These are phyloP conservation scores for Pugionium dolabratum DNA, from an alignment of 345 rosid species.

Conservation along the genomic window DNA sequence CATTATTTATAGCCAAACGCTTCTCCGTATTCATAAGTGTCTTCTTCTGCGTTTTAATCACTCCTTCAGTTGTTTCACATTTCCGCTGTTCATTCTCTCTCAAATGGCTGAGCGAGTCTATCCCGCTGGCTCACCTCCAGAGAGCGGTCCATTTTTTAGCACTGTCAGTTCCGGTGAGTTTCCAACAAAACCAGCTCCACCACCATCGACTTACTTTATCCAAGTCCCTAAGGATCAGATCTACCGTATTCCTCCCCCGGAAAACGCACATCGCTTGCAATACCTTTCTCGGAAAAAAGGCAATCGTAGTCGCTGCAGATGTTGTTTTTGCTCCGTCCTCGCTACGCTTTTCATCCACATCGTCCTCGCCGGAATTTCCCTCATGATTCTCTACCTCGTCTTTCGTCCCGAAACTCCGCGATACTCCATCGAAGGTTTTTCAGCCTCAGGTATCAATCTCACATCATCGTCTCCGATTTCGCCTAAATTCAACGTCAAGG, in stretches of 20 bases:
- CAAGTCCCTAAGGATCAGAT: slow-evolving; percentile 85
- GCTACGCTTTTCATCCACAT: slow-evolving; percentile 33
- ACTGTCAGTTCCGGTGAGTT: slow-evolving; percentile 43
- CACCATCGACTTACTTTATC: slow-evolving; percentile 73
- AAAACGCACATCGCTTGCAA: slow-evolving; percentile 59
- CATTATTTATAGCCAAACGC: slow-evolving; percentile 7
- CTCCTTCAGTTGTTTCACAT: neutral
- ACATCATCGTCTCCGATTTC: slow-evolving; percentile 50
- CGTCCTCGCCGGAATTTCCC: slow-evolving; percentile 51
- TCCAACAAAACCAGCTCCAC: slow-evolving; percentile 46
- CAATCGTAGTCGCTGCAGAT: slow-evolving; percentile 42
- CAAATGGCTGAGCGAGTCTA: slow-evolving; percentile 45
- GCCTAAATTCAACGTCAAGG: slow-evolving; percentile 57
- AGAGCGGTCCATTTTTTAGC: slow-evolving; percentile 41
- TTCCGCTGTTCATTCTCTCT: slow-evolving; percentile 1
- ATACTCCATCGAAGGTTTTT: slow-evolving; percentile 53
- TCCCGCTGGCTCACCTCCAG: slow-evolving; percentile 39
- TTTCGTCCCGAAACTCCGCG: slow-evolving; percentile 64
- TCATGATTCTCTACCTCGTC: slow-evolving; percentile 60
- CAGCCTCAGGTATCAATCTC: slow-evolving; percentile 59
- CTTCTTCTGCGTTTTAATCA: neutral
- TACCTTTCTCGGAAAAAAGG: slow-evolving; percentile 53
- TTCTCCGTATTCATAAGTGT: slow-evolving; percentile 1
- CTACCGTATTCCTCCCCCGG: slow-evolving; percentile 90
- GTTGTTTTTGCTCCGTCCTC: slow-evolving; percentile 54